These are phyloP conservation scores for Lyophyllum decastes DNA, from an alignment of 768 basidiomycete species.

Conservation along the genomic window DNA sequence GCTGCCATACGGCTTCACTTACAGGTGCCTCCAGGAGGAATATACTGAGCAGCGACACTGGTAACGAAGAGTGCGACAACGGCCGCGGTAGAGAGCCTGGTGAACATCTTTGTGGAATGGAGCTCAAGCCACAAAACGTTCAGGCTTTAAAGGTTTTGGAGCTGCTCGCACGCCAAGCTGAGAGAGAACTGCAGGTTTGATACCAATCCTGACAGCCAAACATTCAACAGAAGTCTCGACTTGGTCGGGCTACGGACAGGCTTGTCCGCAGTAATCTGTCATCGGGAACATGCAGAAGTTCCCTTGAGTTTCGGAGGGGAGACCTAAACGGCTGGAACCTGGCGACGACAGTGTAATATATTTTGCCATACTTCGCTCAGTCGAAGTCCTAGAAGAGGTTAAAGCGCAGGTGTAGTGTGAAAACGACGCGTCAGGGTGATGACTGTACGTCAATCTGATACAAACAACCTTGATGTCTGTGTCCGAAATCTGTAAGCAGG, in stretches of 20 bases:
- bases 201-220: background rate
- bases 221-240: background rate
- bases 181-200: background rate
- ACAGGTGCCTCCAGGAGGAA: constrained; percentile 8
- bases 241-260: background rate
- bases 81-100: background rate
- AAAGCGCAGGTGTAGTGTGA: no score
- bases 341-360: no score
- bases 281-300: no score
- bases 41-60: background rate
- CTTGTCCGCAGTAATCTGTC: no score
- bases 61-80: background rate
- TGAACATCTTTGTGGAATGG: constrained; percentile 3
- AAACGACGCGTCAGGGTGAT: no score
- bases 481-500: background rate
- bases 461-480: no score
- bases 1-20: background rate
- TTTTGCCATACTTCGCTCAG: no score
- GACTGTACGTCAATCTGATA: no score
- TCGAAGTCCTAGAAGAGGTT: no score
- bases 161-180: background rate
- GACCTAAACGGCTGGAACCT: no score
- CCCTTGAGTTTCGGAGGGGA: no score
- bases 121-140: background rate
- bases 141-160: background rate